These are phyloP conservation scores for Entomortierella beljakovae DNA, from an alignment of 192 early-diverging fungal species.

Conservation along the genomic window DNA sequence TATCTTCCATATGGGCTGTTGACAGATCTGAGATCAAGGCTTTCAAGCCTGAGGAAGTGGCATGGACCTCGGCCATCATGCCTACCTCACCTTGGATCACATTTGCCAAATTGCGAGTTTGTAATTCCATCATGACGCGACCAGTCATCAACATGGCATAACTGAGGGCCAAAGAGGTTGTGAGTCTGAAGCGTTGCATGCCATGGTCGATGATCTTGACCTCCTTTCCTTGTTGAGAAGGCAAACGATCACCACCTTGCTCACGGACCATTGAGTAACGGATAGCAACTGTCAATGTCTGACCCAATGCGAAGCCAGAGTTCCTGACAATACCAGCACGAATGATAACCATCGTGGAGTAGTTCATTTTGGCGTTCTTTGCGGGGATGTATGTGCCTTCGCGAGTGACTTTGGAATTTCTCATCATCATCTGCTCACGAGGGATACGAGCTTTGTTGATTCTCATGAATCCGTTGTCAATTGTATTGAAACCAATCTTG, in stretches of 20 bases:
- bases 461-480: conserved; percentile 79
- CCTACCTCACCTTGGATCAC: conserved; percentile 59
- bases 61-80: conserved; percentile 77
- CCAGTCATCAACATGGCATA: conserved; percentile 88
- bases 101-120: conserved; percentile 73
- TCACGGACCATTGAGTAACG: conserved; percentile 87
- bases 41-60: conserved; percentile 86
- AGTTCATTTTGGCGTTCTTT: conserved; percentile 80
- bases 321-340: conserved; percentile 80
- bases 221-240: conserved; percentile 68
- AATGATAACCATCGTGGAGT: conserved; percentile 80
- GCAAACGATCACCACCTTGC: conserved; percentile 63
- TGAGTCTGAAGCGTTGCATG: conserved; percentile 85
- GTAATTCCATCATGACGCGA: conserved; percentile 75
- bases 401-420: conserved; percentile 81
- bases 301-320: conserved; percentile 52
- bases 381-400: conserved; percentile 79
- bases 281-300: conserved; percentile 84
- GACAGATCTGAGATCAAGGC: conserved; percentile 75
- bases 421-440: conserved; percentile 87
- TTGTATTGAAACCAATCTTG: conserved; percentile 78
- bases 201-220: conserved; percentile 87
- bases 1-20: conserved; percentile 38
- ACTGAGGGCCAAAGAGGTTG: conserved; percentile 82
- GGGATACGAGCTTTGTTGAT: conserved; percentile 88